Percentiles rank a stretch among this genome's conserved stretches.
Evolutionary conservation across 352 stramenopile genomes (phyloP).

Genomic region (Phytophthora ramorum): DNA sequence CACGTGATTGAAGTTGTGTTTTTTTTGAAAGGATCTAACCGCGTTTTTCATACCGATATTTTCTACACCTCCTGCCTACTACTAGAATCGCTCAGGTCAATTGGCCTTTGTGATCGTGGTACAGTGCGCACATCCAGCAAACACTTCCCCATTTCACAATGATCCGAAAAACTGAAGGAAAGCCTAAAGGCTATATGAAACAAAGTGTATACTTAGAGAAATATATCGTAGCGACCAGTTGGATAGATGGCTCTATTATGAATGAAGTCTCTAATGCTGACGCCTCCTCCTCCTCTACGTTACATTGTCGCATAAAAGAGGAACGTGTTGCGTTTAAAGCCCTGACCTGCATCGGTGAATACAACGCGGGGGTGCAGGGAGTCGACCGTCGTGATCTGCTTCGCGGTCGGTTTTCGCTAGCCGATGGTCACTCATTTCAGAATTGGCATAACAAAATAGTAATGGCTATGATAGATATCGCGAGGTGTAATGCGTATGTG

Average conservation of each 20-base stretch:
- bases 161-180: neutral
- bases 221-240: neutral
- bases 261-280: no score
- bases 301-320: no score
- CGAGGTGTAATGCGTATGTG: no score
- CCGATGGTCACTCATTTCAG: neutral
- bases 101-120: neutral
- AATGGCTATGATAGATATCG: no score
- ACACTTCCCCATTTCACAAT: neutral
- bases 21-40: slow-evolving; percentile 16
- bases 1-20: slow-evolving; percentile 33
- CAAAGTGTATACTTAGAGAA: neutral
- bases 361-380: neutral
- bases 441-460: no score
- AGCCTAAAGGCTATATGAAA: no score
- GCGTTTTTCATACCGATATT: slow-evolving; percentile 39
- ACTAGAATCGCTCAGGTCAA: neutral
- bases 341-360: neutral
- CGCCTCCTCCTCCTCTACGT: no score
- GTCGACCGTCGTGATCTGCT: neutral
- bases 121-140: neutral
- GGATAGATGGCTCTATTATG: neutral
- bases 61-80: slow-evolving; percentile 35
- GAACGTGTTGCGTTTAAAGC: no score
- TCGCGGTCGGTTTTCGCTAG: neutral